These are phyloP conservation scores for Scheffersomyces lignicola DNA, from an alignment of 1,139 yeast species.

Conservation along the genomic window DNA sequence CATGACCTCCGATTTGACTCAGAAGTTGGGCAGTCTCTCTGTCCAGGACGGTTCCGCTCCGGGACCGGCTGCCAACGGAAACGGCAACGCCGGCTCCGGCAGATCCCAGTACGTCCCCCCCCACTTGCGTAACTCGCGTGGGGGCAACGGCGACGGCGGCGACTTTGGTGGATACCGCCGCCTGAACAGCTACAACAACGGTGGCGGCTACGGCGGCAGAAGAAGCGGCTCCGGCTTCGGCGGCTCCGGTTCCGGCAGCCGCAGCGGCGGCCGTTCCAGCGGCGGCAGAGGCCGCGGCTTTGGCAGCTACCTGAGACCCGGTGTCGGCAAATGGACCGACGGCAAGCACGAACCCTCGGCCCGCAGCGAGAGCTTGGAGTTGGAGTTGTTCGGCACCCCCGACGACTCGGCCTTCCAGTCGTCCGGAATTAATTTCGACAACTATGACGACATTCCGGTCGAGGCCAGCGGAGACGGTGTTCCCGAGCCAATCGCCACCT, in stretches of 20 bases:
- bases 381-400: constrained; percentile 81
- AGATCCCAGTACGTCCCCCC: constrained; percentile 64
- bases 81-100: constrained; percentile 14
- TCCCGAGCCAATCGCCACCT: constrained; percentile 88
- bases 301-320: constrained; percentile 31
- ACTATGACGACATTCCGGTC: constrained; percentile 97
- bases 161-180: constrained; percentile 3
- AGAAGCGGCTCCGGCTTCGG: constrained; percentile 25
- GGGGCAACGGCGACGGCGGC: constrained; percentile 14
- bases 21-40: constrained; percentile 46
- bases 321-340: constrained; percentile 76
- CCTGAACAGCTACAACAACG: constrained; percentile 8
- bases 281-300: constrained; percentile 26
- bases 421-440: constrained; percentile 97
- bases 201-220: constrained; percentile 16
- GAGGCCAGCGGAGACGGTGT: constrained; percentile 96
- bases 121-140: constrained; percentile 51
- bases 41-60: constrained; percentile 23
- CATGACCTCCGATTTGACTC: constrained; percentile 43
- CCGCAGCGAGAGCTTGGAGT: constrained; percentile 67
- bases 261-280: constrained; percentile 20
- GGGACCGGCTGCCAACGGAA: constrained; percentile 7
- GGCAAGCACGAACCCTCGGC: constrained; percentile 89
- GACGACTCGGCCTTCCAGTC: constrained; percentile 85
- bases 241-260: constrained; percentile 18